A percentile compares a stretch with the other conserved stretches of the same genome.
phyloP scores from a whole-genome alignment of 352 stramenopile genomes.

The Phytophthora uliginosa region DNA sequence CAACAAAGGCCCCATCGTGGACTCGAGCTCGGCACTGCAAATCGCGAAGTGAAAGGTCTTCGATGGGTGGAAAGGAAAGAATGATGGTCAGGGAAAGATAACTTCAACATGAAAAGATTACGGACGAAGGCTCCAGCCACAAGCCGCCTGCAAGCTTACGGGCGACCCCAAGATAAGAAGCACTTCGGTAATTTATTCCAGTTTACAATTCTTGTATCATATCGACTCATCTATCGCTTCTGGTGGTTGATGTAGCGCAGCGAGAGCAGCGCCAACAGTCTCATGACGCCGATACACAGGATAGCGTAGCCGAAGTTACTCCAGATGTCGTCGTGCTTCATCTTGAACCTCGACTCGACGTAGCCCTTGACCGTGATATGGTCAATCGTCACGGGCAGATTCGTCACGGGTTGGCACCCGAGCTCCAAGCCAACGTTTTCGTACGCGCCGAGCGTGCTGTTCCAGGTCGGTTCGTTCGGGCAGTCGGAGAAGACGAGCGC shows the following conservation, averaged over 20 bases:
- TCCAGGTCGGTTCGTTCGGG: constrained; percentile 31
- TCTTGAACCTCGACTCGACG: constrained; percentile 28
- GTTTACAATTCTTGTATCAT: not conserved
- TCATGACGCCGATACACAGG: constrained; percentile 35
- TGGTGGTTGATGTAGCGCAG: constrained; percentile 53
- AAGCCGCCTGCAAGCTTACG: not conserved
- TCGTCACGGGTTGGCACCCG: constrained; percentile 28
- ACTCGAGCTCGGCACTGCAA: constrained; percentile 9
- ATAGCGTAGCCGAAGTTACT: constrained; percentile 33
- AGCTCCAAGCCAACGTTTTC: constrained; percentile 29
- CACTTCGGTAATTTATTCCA: not conserved
- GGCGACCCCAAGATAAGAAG: not conserved
- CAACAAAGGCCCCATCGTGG: constrained; percentile 20
- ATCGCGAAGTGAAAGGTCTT: constrained; percentile 6
- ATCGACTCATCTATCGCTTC: constrained; percentile 32
- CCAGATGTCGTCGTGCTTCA: constrained; percentile 37
- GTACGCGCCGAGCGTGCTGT: constrained; percentile 22
- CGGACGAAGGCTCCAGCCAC: not conserved
- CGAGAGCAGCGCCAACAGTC: constrained; percentile 35
- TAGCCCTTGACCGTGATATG: constrained; percentile 39
- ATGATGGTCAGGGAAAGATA: not conserved
- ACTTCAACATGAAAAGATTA: not conserved
- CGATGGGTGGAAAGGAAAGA: not conserved
- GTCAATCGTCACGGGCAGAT: constrained; percentile 22
- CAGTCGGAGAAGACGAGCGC: constrained; percentile 40